These are phyloP conservation scores for Elsinoe australis DNA, from an alignment of 2,329 filamentous ascomycete genomes.

Conservation along the genomic window DNA sequence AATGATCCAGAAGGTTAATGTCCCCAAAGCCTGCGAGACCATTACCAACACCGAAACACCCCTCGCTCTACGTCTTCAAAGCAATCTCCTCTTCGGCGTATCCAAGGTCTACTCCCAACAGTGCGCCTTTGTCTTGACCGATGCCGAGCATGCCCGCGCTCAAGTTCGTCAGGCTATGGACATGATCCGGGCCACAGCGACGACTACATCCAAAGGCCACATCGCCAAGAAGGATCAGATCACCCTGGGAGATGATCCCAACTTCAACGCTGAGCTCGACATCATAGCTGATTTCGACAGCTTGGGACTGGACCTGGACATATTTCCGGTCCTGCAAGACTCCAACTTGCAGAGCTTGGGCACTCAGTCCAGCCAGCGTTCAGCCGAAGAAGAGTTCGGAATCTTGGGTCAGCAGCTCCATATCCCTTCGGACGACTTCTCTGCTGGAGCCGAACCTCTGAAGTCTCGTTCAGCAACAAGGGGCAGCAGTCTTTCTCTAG, in stretches of 20 bases:
- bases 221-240: constrained; percentile 63
- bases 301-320: constrained; percentile 38
- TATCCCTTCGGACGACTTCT: not conserved
- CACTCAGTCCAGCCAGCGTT: not conserved
- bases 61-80: constrained; percentile 81
- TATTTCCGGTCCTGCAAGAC: constrained; percentile 30
- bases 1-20: constrained; percentile 79
- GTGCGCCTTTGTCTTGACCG: constrained; percentile 74
- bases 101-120: constrained; percentile 82
- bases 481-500: constrained; percentile 1
- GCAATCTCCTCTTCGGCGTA: constrained; percentile 61
- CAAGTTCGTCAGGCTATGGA: constrained; percentile 47
- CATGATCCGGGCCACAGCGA: not conserved
- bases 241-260: constrained; percentile 71
- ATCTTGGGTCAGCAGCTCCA: not conserved
- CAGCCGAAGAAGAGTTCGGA: not conserved
- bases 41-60: constrained; percentile 79
- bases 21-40: constrained; percentile 78
- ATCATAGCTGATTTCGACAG: constrained; percentile 51
- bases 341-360: not conserved
- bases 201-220: constrained; percentile 12
- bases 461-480: not conserved
- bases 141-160: constrained; percentile 66
- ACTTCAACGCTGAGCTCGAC: constrained; percentile 61
- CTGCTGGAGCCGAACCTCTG: not conserved